These are phyloP conservation scores for Sugiyamaella marilandica DNA, from an alignment of 805 yeast species.

Conservation along the genomic window DNA sequence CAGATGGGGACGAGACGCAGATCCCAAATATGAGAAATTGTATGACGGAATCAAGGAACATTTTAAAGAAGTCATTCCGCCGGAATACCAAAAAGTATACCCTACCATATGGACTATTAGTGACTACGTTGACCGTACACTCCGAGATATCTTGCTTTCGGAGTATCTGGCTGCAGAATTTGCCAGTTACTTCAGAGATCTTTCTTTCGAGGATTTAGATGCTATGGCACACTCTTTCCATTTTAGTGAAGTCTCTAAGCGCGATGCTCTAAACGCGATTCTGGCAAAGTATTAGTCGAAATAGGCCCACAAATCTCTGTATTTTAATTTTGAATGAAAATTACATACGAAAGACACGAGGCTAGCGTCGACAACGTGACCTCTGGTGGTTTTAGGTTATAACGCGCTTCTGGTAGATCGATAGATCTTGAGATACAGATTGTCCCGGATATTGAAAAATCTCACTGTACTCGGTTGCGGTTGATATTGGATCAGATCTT, in stretches of 20 bases:
- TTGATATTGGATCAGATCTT: no score
- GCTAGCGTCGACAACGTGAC: no score
- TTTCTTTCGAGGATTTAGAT: constrained; percentile 43
- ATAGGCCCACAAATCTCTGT: neutral
- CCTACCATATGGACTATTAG: constrained; percentile 32
- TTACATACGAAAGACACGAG: no score
- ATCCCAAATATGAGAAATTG: constrained; percentile 35
- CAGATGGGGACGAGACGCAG: constrained; percentile 47
- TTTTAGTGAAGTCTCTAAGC: constrained; percentile 40
- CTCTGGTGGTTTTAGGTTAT: no score
- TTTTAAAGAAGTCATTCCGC: constrained; percentile 39
- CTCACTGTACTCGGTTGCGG: no score
- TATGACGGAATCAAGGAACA: constrained; percentile 38
- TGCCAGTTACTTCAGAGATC: constrained; percentile 41
- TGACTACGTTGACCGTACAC: constrained; percentile 37
- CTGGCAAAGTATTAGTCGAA: constrained; percentile 6
- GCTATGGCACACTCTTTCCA: constrained; percentile 47
- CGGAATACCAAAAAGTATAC: constrained; percentile 38
- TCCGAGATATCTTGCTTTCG: constrained; percentile 42
- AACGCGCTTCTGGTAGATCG: no score
- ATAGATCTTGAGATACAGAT: no score
- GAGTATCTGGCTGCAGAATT: constrained; percentile 43
- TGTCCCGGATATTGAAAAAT: no score
- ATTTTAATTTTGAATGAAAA: neutral
- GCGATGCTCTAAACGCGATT: constrained; percentile 38